Conservation (phyloP, 2,329 filamentous ascomycete species). For the Thermoascus crustaceus region DNA sequence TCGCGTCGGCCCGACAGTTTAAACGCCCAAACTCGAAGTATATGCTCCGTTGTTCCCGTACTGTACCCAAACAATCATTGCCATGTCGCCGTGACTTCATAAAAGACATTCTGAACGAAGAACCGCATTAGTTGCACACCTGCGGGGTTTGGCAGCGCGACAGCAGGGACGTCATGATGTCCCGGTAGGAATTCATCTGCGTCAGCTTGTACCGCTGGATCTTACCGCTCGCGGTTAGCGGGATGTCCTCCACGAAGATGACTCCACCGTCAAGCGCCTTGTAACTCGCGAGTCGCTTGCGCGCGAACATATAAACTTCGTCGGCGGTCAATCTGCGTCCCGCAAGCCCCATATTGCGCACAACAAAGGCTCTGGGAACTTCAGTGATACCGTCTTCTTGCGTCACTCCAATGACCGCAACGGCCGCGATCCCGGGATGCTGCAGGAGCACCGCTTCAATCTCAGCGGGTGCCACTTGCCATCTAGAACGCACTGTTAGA, state of each 20-base stretch:
- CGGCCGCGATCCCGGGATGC: slow-evolving; percentile 38
- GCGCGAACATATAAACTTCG: slow-evolving; percentile 37
- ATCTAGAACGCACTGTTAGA: slow-evolving; percentile 19
- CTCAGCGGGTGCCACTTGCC: slow-evolving; percentile 43
- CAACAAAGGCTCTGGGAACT: slow-evolving; percentile 41
- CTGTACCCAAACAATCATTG: too few relatives aligned
- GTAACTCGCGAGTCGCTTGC: slow-evolving; percentile 38
- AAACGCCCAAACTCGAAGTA: too few relatives aligned
- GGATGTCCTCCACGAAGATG: slow-evolving; percentile 42
- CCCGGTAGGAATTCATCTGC: slow-evolving; percentile 32
- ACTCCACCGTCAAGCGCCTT: slow-evolving; percentile 42
- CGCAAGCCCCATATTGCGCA: slow-evolving; percentile 20
- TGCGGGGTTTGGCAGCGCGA: too few relatives aligned
- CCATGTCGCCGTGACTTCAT: too few relatives aligned
- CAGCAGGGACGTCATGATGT: too few relatives aligned
- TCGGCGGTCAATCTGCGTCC: slow-evolving; percentile 24
- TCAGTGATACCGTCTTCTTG: slow-evolving; percentile 25
- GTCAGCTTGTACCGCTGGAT: slow-evolving; percentile 36
- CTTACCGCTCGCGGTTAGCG: slow-evolving; percentile 44
- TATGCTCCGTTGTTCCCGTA: too few relatives aligned
- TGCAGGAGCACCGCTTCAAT: slow-evolving; percentile 39
- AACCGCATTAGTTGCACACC: too few relatives aligned
- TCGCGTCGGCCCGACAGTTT: too few relatives aligned
- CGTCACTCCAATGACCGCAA: slow-evolving; percentile 39
- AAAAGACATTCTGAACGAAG: too few relatives aligned